Evolutionary conservation across 2,329 filamentous ascomycete genomes (phyloP), one percentile per base, ranked within the genome.

Genomic region (Atkinsonella hypoxylon): DNA sequence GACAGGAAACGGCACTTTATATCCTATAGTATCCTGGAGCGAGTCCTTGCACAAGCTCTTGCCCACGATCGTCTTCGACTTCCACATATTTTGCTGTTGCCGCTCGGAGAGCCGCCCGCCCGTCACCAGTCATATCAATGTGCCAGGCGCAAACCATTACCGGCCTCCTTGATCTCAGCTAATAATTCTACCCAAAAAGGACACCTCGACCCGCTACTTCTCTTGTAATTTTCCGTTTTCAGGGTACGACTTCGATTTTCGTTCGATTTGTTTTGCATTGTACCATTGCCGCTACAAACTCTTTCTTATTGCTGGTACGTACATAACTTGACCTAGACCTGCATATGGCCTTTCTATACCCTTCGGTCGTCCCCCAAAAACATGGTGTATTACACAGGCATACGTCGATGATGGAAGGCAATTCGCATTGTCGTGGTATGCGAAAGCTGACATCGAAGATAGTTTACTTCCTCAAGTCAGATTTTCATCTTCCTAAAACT

Each of bases 361-460:
- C 34, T 26, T 30, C 13, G 26, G 41, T n/a, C 20, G 26, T 18
- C 7, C 44, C 12, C 26, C 26, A 43, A 49, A 15, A 12, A 38
- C 17, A 45, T 32, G 41, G 9, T 30, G 11, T 45, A 7, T 45
- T 11, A 4, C 30, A 20, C 13, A 2, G 20, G 15, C 9, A 40
- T 34, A 45, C 12, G 15, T 20, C n/a, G 18, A 57, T 43, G 45
- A 65, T 63, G 61, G 57, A 61, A 38, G 45, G 49, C 42, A 38
- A 44, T 15, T 52, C 50, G 40, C 57, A 52, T 44, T 60, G 54
- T 42, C 55, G 55, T 53, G 55, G 52, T 15, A 45, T 66, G 30
- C 56, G 58, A 45, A 64, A 58, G 53, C 65, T 67, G 54, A 67
- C 66, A 31, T 50, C 53, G 50, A 58, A 55, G 51, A 43, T 66